Evolutionary conservation across 108 stramenopile species (phyloP), one percentile per base, ranked within the genome.

Genomic region (Cyclotella baltica): DNA sequence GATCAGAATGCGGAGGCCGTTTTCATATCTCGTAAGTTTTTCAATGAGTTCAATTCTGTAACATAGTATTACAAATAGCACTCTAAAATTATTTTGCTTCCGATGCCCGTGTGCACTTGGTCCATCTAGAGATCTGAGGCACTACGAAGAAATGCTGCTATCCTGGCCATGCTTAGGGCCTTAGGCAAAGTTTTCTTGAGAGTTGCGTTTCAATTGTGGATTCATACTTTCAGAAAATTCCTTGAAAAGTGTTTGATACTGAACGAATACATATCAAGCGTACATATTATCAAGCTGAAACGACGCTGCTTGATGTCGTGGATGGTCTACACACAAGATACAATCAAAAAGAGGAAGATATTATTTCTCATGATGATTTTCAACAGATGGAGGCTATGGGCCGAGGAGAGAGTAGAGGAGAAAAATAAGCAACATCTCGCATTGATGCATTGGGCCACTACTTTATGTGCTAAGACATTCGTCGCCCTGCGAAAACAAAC

Each of bases 281-380:
- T 70, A 4, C 62, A n/a, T n/a, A n/a, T 6, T 8, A 59, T 47
- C 48, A 36, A 50, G 31, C 28, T 46, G 8, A 16, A 72, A 35
- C 31, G 36, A 15, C 30, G 33, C 47, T 30, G 6, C 15, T 27
- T 77, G 29, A 48, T 35, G 30, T 80, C 68, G 11, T 81, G 80
- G 80, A 66, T 50, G 40, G 35, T 23, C 11, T 29, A 36, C n/a
- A 70, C 72, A n/a, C 3, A n/a, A n/a, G 18, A 48, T 8, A 1
- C 40, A 0, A 40, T 36, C 19, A 40, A 27, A 13, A 57, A 59
- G 13, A 72, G 80, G 22, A 50, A 74, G 19, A 62, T 27, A 55
- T 81, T 43, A 23, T 81, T 74, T 34, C 35, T 81, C 11, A 74
- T 74, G 67, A 74, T 81, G 80, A 62, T 81, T 55, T 58, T 81